phyloP scores from a whole-genome alignment of 345 rosid species.

The Rhodomyrtus tomentosa region DNA sequence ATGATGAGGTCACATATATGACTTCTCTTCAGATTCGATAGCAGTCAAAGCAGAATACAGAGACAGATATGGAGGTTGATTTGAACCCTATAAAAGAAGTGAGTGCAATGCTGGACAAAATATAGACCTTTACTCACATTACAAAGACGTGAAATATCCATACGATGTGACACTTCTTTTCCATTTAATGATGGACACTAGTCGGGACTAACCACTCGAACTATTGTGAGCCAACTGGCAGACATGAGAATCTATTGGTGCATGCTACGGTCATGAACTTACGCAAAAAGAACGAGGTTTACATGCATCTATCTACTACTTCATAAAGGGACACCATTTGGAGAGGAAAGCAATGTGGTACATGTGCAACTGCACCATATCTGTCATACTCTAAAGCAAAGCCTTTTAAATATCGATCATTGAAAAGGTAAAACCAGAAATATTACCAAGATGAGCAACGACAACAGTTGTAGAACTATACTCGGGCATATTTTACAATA shows the following conservation, averaged over 20 bases:
- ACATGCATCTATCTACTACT: neutral
- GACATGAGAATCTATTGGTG: neutral
- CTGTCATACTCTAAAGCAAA: neutral
- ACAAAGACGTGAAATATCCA: neutral
- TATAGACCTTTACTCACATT: neutral
- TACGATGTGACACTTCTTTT: neutral
- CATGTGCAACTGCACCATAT: neutral
- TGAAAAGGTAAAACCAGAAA: neutral
- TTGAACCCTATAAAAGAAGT: neutral
- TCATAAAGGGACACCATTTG: neutral
- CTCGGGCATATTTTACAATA: neutral
- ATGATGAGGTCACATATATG: neutral
- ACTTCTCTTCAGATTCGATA: neutral
- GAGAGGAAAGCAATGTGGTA: neutral
- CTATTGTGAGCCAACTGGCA: neutral
- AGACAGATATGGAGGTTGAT: neutral
- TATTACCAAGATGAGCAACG: neutral
- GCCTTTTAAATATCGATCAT: neutral
- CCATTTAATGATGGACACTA: neutral
- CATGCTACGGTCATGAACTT: neutral
- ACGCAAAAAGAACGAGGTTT: neutral
- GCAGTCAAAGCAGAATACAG: neutral
- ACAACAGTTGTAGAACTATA: neutral
- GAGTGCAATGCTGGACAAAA: neutral
- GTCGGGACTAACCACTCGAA: neutral